These are phyloP conservation scores for Capronia americana DNA, from an alignment of 2,329 filamentous ascomycete genomes.

Conservation along the genomic window DNA sequence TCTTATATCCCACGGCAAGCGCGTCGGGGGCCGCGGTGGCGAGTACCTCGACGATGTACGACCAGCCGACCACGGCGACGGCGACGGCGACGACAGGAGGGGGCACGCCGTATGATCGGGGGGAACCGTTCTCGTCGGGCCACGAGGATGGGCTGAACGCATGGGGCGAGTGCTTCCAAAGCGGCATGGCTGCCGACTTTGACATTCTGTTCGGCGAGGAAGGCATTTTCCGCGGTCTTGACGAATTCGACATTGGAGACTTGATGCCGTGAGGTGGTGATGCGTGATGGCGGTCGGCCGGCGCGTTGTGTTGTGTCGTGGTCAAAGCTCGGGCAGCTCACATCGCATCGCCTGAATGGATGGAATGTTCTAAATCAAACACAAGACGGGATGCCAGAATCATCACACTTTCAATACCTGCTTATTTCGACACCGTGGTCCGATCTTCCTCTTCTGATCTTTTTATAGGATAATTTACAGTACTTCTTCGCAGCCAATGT, in stretches of 20 bases:
- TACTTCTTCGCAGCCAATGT: too few relatives aligned
- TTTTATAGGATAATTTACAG: too few relatives aligned
- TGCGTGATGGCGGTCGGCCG: neutral
- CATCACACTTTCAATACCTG: too few relatives aligned
- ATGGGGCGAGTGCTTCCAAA: slow-evolving; percentile 16
- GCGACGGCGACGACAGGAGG: neutral
- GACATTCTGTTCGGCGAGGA: slow-evolving; percentile 18
- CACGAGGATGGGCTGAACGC: slow-evolving; percentile 16
- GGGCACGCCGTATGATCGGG: neutral
- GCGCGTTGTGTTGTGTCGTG: too few relatives aligned
- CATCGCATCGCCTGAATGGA: too few relatives aligned
- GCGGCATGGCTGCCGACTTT: slow-evolving; percentile 14
- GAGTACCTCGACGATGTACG: neutral
- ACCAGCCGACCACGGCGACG: neutral
- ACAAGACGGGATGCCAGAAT: too few relatives aligned
- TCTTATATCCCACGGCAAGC: neutral
- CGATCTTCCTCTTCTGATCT: too few relatives aligned
- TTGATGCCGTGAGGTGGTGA: neutral
- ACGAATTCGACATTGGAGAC: slow-evolving; percentile 9
- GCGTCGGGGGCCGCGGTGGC: neutral
- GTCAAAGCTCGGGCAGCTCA: too few relatives aligned
- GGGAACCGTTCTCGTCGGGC: neutral
- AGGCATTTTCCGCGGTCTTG: slow-evolving; percentile 19
- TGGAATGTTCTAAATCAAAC: too few relatives aligned
- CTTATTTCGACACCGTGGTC: too few relatives aligned